Conservation (phyloP, 495 filamentous ascomycete species). For the Trichoderma asperelloides region DNA sequence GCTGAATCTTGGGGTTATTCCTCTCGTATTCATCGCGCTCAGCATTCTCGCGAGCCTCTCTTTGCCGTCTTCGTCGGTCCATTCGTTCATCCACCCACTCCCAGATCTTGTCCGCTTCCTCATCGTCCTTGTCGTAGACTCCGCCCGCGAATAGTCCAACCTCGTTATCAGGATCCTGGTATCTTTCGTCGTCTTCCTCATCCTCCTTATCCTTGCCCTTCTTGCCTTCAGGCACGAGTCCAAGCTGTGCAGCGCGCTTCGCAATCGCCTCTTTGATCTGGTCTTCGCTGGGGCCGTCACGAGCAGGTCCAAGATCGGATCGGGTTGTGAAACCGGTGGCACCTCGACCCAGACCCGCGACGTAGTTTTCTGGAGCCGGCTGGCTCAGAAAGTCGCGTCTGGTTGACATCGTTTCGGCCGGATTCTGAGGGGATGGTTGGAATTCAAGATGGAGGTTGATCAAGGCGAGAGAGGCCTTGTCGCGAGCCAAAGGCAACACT, state of each 20-base stretch:
- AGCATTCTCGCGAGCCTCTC: slow-evolving; percentile 89
- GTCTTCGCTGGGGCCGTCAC: slow-evolving; percentile 94
- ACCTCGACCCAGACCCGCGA: slow-evolving; percentile 93
- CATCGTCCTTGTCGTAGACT: slow-evolving; percentile 90
- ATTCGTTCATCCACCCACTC: slow-evolving; percentile 93
- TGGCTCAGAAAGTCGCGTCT: slow-evolving; percentile 89
- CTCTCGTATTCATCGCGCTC: slow-evolving; percentile 91
- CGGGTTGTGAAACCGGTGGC: slow-evolving; percentile 97
- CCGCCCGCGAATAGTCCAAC: slow-evolving; percentile 91
- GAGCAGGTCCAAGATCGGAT: slow-evolving; percentile 90
- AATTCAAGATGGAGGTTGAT: not conserved
- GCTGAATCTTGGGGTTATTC: slow-evolving; percentile 96
- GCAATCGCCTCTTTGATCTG: slow-evolving; percentile 96
- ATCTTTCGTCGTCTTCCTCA: slow-evolving; percentile 75
- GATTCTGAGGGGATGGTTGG: not conserved
- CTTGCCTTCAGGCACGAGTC: slow-evolving; percentile 67
- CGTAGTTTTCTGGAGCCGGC: slow-evolving; percentile 93
- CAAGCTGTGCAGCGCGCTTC: slow-evolving; percentile 78
- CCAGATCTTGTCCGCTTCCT: slow-evolving; percentile 94
- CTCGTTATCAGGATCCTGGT: slow-evolving; percentile 95
- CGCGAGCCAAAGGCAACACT: slow-evolving; percentile 1
- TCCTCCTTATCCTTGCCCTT: slow-evolving; percentile 73
- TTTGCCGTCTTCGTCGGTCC: slow-evolving; percentile 72
- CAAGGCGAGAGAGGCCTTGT: not conserved
- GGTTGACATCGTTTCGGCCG: slow-evolving; percentile 51